Percentiles rank a stretch among this genome's conserved stretches.
These are phyloP conservation scores for Xylogone sp. DNA, from an alignment of 2,329 filamentous ascomycete species.

Conservation along the genomic window DNA sequence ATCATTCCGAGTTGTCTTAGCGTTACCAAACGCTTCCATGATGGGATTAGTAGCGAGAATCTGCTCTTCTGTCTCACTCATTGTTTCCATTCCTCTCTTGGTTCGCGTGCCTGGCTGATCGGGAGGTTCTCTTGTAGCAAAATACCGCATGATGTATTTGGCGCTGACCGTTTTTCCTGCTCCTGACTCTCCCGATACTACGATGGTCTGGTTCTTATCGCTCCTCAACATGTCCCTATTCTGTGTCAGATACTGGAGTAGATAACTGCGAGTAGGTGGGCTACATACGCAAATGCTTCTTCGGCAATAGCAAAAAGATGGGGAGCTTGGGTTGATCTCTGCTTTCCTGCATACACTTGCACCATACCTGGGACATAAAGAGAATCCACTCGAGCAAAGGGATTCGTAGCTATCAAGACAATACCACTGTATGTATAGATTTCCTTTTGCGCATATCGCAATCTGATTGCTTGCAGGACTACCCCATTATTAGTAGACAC, in stretches of 20 bases:
- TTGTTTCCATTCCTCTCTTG: constrained; percentile 72
- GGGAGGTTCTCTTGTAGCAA: constrained; percentile 92
- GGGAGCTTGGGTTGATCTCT: constrained; percentile 92
- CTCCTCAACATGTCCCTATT: constrained; percentile 92
- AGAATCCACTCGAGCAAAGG: constrained; percentile 94
- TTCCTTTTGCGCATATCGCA: constrained; percentile 96
- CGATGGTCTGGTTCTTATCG: constrained; percentile 93
- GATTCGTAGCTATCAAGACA: constrained; percentile 96
- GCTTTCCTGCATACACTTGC: constrained; percentile 97
- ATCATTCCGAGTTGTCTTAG: constrained; percentile 98
- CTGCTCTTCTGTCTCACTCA: constrained; percentile 98
- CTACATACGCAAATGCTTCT: constrained; percentile 87
- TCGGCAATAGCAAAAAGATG: constrained; percentile 99
- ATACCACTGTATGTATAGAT: constrained; percentile 99
- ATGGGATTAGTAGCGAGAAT: constrained; percentile 98
- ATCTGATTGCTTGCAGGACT: constrained; percentile 96
- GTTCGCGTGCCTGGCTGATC: constrained; percentile 76
- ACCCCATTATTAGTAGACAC: constrained; percentile 18
- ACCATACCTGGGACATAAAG: constrained; percentile 99
- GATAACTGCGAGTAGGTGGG: constrained; percentile 1
- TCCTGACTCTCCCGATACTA: constrained; percentile 98
- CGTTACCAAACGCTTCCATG: constrained; percentile 99
- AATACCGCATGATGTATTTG: constrained; percentile 99
- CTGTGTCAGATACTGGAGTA: constrained; percentile 33
- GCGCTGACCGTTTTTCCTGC: constrained; percentile 98